These are phyloP conservation scores for Hypoxylon sp. DNA, from an alignment of 2,329 filamentous ascomycete genomes.

Conservation along the genomic window DNA sequence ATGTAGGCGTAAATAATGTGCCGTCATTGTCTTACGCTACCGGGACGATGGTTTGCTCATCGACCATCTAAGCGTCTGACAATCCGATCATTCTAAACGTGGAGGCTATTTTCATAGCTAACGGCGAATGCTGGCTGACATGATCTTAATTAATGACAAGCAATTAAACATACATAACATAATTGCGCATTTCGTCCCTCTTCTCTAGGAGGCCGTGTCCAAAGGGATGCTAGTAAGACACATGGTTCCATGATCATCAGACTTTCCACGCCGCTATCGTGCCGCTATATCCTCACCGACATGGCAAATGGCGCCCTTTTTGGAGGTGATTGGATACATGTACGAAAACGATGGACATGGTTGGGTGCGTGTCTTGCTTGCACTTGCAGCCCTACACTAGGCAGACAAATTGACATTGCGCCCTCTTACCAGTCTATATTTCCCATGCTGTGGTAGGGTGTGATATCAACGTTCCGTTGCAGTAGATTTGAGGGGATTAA, in stretches of 20 bases:
- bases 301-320: conserved; percentile 16
- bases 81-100: too few species aligned
- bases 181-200: not conserved
- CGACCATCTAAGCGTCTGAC: too few species aligned
- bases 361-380: not conserved
- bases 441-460: not conserved
- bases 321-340: conserved; percentile 20
- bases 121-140: too few species aligned
- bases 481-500: not conserved
- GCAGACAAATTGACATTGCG: too few species aligned
- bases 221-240: too few species aligned
- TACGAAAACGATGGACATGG: conserved; percentile 14
- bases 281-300: conserved; percentile 31
- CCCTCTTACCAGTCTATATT: too few species aligned
- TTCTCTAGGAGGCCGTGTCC: too few species aligned
- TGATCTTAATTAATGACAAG: too few species aligned
- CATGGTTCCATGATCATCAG: conserved; percentile 30
- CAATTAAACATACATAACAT: not conserved
- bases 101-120: too few species aligned
- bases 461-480: not conserved
- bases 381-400: too few species aligned
- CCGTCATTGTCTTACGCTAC: conserved; percentile 24
- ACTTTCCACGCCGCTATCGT: conserved; percentile 4
- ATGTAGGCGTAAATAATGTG: too few species aligned
- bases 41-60: too few species aligned